Base-by-base conservation (phyloP, 2,329 filamentous ascomycete genomes). In the Trichoderma semiorbis region DNA sequence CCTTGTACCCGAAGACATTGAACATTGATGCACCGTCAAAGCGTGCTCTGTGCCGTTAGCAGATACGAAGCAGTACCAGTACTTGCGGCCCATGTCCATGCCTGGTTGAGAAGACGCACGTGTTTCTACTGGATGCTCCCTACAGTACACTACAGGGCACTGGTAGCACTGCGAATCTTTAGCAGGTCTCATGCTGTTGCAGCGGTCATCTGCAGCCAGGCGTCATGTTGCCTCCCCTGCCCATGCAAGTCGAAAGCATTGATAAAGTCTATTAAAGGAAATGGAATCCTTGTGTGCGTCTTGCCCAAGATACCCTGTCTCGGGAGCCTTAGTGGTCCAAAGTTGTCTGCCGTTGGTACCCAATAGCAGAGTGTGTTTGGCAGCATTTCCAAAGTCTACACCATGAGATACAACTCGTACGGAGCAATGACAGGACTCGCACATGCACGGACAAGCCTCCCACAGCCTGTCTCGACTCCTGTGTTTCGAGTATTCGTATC, bases 261-360 rank as follows among this genome's bases (percentile, higher is more conserved):
- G 12, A 53, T 64, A 39, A 21, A 39, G 24, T 32, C 36, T 64
- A n/a, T 47, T 64, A 39, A 36, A 34, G 64, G 50, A 34, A 26
- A 63, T 32, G 39, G 21, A 65, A n/a, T 32, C 62, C 62, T 32
- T 50, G 62, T 50, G 39, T 53, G 60, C 60, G 43, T 50, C 43
- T 21, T 50, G 43, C 43, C 43, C 43, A 50, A 50, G 21, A 7
- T 57, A 57, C 47, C 64, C 24, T 21, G 32, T 24, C 16, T 34
- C 24, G 39, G 16, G 36, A 28, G 16, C 55, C 63, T 65, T 18
- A n/a, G n/a, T 43, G 36, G 36, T 57, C 64, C 30, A 32, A 57
- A 39, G 47, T 26, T n/a, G 50, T 58, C 64, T 34, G 64, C 36
- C 36, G 65, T 69, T 62, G 66, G 66, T 69, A 69, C 66, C 66